Evolutionary conservation across 2,329 filamentous ascomycete genomes (phyloP).

Genomic region (Epichloe sylvatica): DNA sequence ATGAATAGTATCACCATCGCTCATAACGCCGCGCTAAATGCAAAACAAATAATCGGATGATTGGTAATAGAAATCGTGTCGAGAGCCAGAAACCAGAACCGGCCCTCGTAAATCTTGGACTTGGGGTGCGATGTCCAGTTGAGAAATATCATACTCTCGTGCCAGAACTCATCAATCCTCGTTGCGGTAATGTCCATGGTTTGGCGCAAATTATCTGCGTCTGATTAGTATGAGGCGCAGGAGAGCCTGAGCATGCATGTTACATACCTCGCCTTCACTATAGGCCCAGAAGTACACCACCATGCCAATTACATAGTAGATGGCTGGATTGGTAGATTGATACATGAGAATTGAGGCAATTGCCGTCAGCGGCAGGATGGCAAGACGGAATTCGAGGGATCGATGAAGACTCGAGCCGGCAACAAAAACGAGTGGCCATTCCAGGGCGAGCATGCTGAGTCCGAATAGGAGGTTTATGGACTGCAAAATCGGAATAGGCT

Average conservation of each 20-base stretch:
- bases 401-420: slow-evolving; percentile 69
- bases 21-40: slow-evolving; percentile 6
- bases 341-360: slow-evolving; percentile 69
- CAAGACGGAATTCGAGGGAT: slow-evolving; percentile 73
- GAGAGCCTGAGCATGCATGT: slow-evolving; percentile 9
- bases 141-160: slow-evolving; percentile 1
- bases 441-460: slow-evolving; percentile 65
- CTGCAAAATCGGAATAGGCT: slow-evolving; percentile 77
- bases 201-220: slow-evolving; percentile 51
- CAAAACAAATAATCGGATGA: not conserved
- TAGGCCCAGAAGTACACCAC: slow-evolving; percentile 92
- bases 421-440: slow-evolving; percentile 73
- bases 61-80: not conserved
- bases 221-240: slow-evolving; percentile 6
- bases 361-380: slow-evolving; percentile 66
- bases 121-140: not conserved
- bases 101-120: not conserved
- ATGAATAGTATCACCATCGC: slow-evolving; percentile 1
- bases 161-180: slow-evolving; percentile 21
- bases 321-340: slow-evolving; percentile 78
- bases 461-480: slow-evolving; percentile 79
- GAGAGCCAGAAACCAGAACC: not conserved
- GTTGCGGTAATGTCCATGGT: slow-evolving; percentile 55
- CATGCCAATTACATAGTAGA: slow-evolving; percentile 84
- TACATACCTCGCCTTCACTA: slow-evolving; percentile 81